Evolutionary conservation across 768 basidiomycete genomes (phyloP).

Genomic region (Zangia roseola): DNA sequence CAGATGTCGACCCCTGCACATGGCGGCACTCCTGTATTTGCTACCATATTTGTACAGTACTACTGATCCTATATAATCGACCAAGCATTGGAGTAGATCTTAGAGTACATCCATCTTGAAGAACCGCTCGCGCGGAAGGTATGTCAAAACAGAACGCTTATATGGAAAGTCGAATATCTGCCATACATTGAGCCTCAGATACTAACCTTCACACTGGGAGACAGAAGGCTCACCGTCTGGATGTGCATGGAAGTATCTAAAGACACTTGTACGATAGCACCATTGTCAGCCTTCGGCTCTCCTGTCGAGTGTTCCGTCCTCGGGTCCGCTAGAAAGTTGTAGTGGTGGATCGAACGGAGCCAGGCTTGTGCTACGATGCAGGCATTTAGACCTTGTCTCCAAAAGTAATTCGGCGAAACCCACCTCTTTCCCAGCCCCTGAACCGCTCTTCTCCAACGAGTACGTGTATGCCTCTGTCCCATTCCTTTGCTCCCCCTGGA

Average conservation of each 20-base stretch:
- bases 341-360: slow-evolving; percentile 37
- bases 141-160: slow-evolving; percentile 19
- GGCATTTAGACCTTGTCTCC: not conserved
- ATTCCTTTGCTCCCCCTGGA: slow-evolving; percentile 28
- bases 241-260: slow-evolving; percentile 20
- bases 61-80: no score
- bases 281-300: slow-evolving; percentile 40
- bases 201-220: not conserved
- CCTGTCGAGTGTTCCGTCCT: slow-evolving; percentile 41
- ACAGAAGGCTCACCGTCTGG: slow-evolving; percentile 13
- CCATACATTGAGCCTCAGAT: not conserved
- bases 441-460: slow-evolving; percentile 49
- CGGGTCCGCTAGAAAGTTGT: slow-evolving; percentile 43
- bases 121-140: slow-evolving; percentile 20
- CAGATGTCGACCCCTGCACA: no score
- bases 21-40: no score
- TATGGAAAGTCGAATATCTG: slow-evolving; percentile 29
- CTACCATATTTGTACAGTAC: no score
- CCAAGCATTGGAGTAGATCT: not conserved
- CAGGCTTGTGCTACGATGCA: slow-evolving; percentile 14
- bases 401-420: slow-evolving; percentile 12
- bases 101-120: slow-evolving; percentile 23
- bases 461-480: slow-evolving; percentile 42
- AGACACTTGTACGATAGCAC: slow-evolving; percentile 27
- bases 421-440: slow-evolving; percentile 42